Evolutionary conservation across 306 rosid genomes (phyloP).

Genomic region (Ormosia emarginata): DNA sequence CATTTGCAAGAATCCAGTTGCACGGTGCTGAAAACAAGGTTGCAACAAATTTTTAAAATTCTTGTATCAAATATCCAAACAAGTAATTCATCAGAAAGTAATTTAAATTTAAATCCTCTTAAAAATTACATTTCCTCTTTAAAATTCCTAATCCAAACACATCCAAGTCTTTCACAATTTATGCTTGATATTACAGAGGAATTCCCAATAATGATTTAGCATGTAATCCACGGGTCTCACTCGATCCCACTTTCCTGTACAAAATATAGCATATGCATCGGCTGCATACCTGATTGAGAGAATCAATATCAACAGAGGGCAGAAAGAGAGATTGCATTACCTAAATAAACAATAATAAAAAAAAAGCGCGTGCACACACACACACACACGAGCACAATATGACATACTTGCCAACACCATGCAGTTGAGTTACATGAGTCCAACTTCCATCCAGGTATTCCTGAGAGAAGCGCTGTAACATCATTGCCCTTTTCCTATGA

Average conservation of each 20-base stretch:
- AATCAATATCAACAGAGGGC: not conserved
- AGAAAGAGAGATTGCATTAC: not conserved
- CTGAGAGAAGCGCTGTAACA: constrained; percentile 50
- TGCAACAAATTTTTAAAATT: too few relatives aligned
- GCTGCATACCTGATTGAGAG: constrained; percentile 53
- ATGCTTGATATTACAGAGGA: constrained; percentile 15
- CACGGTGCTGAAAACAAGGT: too few relatives aligned
- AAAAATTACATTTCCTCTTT: not conserved
- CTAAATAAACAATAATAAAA: not conserved
- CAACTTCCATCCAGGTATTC: constrained; percentile 58
- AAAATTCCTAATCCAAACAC: not conserved
- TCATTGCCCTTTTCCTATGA: constrained; percentile 45
- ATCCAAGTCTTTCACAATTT: not conserved
- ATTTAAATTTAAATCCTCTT: not conserved
- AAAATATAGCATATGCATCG: constrained; percentile 64
- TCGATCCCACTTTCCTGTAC: constrained; percentile 51
- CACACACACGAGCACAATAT: not conserved
- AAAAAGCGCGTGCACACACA: not conserved
- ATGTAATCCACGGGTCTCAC: constrained; percentile 43
- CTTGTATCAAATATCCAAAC: not conserved
- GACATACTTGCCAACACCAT: constrained; percentile 74
- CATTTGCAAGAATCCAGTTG: too few relatives aligned
- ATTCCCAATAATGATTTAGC: constrained; percentile 53
- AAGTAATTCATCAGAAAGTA: not conserved
- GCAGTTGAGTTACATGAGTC: constrained; percentile 74